Base-by-base conservation (phyloP, 2,329 filamentous ascomycete species). In the Akanthomyces uredinophilus region DNA sequence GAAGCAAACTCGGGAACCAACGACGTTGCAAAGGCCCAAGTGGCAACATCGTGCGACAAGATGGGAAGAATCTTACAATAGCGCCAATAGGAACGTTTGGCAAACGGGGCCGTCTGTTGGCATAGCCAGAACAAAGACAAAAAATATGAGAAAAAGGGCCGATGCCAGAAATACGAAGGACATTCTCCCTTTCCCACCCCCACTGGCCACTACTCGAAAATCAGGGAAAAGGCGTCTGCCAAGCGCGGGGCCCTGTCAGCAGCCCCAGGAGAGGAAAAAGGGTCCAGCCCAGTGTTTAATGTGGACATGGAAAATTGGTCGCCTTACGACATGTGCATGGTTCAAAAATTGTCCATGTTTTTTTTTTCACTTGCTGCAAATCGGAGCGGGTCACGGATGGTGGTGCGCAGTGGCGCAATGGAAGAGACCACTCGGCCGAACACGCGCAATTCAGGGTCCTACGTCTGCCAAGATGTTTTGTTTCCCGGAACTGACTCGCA, bases 201-300 rank as follows among this genome's bases (percentile, higher is more conserved):
- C 51, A 27, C 51, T 41, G 51, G n/a, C 18, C 16, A 44, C 41
- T 44, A 11, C 41, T n/a, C 18, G 16, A 54, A 56, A 56, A 56
- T n/a, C 53, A 29, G 13, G 41, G 53, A 35, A 56, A 35, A 20
- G 8, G 41, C 18, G 24, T 22, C 27, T 46, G 53, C 22, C 53
- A 46, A 46, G 53, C 52, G 52, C 52, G 52, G 52, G 39, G 16
- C 52, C 37, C 27, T 54, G 52, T 52, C 32, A 37, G 29, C 50
- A 53, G n/a, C 50, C 18, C 10, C 13, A 22, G 5, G 8, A 3
- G 4, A 11, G 32, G 35, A 39, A 53, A 22, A 39, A 54, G 29
- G 49, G 49, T 54, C 18, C 35, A 29, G 22, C 37, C 32, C 10
- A 18, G 11, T 24, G 18, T 11, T 39, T 52, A 14, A 10, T 37